Base-by-base conservation (phyloP, 208 protist genomes). In the Trypanosoma platydactyli region DNA sequence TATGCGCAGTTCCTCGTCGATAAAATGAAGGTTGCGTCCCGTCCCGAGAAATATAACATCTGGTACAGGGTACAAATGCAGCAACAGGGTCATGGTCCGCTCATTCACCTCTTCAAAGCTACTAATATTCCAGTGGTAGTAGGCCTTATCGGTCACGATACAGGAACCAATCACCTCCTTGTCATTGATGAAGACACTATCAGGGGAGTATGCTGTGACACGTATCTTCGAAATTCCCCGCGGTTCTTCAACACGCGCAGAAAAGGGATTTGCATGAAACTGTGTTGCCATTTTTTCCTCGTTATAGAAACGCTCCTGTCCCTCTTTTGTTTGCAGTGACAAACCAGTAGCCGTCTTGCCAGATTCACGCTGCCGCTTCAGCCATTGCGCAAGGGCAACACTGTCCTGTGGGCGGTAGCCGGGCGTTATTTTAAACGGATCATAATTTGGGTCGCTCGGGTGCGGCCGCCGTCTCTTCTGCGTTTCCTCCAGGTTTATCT, bases 221-320 rank as follows among this genome's bases (percentile, higher is more conserved):
- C 77, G 71, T 69, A 84, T 84, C 71, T 84, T 83, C 11, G 84
- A 76, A 69, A 91, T 77, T 25, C 89, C 89, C 11, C 82, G 68
- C 4, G 89, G 89, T 22, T 80, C 78, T 79, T 94, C 89, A 1
- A 94, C 78, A 38, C 89, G 86, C 42, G 81, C 86, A 42, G 89
- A 77, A 52, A 94, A 94, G 6, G 89, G 89, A 65, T 94, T 94
- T 18, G 83, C 89, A 75, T 83, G 76, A 80, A 92, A 94, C 78
- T 94, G 89, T 12, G 89, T 94, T n/a, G 89, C 84, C 89, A 94
- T 94, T 69, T 94, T 94, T 68, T 94, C 86, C 69, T 94, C 89
- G 55, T 94, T 92, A 71, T 94, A 94, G 71, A 89, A 92, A n/a
- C 89, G 79, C 69, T 94, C 84, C 73, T 94, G 89, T 25, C 89